These are phyloP conservation scores for Scutellaria barbata DNA, from an alignment of 257 asterid genomes.

Conservation along the genomic window DNA sequence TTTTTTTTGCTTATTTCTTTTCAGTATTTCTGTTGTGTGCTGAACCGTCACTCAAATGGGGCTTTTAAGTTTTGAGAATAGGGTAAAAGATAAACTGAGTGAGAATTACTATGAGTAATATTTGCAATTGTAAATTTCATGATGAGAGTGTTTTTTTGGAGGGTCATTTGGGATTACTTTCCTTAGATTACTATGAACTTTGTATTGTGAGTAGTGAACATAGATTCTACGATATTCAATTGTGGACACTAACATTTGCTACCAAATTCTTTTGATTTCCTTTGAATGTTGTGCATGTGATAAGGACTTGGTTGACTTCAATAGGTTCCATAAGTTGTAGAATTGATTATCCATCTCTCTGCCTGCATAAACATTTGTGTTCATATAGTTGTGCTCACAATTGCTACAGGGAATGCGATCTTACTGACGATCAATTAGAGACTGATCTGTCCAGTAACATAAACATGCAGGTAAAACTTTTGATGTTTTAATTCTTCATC, in stretches of 20 bases:
- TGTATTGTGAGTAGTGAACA: too few species aligned
- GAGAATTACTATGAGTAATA: too few species aligned
- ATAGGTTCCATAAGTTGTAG: constrained; percentile 18
- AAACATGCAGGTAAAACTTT: constrained; percentile 55
- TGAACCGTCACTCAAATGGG: too few species aligned
- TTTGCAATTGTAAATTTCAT: not conserved
- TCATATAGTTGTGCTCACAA: constrained; percentile 37
- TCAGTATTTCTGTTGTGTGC: too few species aligned
- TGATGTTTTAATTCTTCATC: constrained; percentile 30
- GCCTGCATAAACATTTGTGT: constrained; percentile 21
- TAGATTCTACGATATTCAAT: too few species aligned
- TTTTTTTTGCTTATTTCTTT: too few species aligned
- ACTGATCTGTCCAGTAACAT: constrained; percentile 33
- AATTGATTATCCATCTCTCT: constrained; percentile 9
- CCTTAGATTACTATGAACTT: too few species aligned
- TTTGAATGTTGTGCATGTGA: not conserved
- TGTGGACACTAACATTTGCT: too few species aligned
- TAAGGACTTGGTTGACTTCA: not conserved
- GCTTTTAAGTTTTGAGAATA: too few species aligned
- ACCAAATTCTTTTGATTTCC: too few species aligned
- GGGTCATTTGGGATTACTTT: too few species aligned
- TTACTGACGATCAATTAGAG: constrained; percentile 58
- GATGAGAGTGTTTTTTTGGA: not conserved
- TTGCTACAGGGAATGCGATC: constrained; percentile 58
- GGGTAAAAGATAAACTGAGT: too few species aligned